Evolutionary conservation across 148 eudicot genomes (phyloP).

Genomic region (Chenopodium formosanum): DNA sequence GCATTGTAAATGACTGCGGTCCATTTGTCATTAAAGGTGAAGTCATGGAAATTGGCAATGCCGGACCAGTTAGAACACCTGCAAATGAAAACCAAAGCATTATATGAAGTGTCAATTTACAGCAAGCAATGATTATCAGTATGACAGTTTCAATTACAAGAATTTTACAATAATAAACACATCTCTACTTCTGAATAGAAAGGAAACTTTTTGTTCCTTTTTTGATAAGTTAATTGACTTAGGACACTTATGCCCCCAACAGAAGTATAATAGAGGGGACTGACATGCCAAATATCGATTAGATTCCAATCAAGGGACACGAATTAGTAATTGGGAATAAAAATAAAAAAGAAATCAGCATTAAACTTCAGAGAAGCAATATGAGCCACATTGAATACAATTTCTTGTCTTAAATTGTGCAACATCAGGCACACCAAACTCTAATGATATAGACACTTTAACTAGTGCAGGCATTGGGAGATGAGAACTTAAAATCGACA

Average conservation of each 20-base stretch:
- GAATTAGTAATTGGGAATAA: neutral
- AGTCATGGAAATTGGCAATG: conserved; percentile 43
- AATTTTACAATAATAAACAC: neutral
- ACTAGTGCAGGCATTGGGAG: neutral
- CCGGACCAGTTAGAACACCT: conserved; percentile 48
- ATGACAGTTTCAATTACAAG: neutral
- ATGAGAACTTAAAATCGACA: neutral
- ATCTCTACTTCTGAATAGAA: neutral
- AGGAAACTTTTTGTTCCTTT: neutral
- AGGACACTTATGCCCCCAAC: neutral
- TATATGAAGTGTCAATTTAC: neutral
- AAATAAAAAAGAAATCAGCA: too few species aligned
- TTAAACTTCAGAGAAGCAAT: too few species aligned
- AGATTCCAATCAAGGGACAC: neutral
- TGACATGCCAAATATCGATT: neutral
- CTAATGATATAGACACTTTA: neutral
- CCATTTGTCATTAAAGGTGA: conserved; percentile 45
- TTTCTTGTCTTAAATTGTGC: too few species aligned
- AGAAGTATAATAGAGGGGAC: neutral
- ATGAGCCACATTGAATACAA: too few species aligned
- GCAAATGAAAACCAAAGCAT: conserved; percentile 25
- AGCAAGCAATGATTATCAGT: neutral
- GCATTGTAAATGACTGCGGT: conserved; percentile 43
- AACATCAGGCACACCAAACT: neutral
- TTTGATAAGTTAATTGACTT: neutral